These are phyloP conservation scores for Naematelia aurantialba DNA, from an alignment of 768 basidiomycete genomes.

Conservation along the genomic window DNA sequence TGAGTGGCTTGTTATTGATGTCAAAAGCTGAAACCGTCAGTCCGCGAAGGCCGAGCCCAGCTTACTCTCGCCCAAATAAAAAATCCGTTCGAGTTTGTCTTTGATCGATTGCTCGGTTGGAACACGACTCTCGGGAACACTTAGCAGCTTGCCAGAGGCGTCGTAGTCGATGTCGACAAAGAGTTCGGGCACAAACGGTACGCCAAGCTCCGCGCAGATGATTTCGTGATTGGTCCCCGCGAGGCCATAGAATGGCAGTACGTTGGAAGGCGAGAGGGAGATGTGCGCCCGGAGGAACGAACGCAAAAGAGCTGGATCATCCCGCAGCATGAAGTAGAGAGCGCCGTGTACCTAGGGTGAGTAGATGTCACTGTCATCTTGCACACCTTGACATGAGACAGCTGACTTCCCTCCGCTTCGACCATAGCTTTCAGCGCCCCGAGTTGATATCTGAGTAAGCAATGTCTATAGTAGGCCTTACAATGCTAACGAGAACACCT, in stretches of 20 bases:
- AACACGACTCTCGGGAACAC: conserved; percentile 34
- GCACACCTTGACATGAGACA: neutral
- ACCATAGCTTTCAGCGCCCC: neutral
- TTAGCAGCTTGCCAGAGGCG: conserved; percentile 39
- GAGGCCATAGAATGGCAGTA: conserved; percentile 51
- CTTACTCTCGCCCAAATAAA: too few relatives aligned
- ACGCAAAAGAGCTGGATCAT: neutral
- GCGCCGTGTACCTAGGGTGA: neutral
- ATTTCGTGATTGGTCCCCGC: conserved; percentile 63
- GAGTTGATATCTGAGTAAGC: neutral
- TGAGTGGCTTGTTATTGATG: too few relatives aligned
- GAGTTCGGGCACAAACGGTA: conserved; percentile 63
- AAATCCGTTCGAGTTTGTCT: too few relatives aligned
- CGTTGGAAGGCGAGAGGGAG: neutral
- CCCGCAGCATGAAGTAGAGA: neutral
- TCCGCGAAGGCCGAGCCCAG: too few relatives aligned
- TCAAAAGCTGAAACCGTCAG: too few relatives aligned
- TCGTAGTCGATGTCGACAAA: conserved; percentile 60
- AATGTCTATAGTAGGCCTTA: neutral
- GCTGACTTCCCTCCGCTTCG: neutral
- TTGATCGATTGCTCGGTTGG: too few relatives aligned
- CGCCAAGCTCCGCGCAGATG: conserved; percentile 58
- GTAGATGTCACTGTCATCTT: too few relatives aligned
- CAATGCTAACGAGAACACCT: neutral
- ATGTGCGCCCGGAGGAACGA: neutral